phyloP scores from a whole-genome alignment of 371 early-diverging fungal genomes.

The Mortierella sp. region DNA sequence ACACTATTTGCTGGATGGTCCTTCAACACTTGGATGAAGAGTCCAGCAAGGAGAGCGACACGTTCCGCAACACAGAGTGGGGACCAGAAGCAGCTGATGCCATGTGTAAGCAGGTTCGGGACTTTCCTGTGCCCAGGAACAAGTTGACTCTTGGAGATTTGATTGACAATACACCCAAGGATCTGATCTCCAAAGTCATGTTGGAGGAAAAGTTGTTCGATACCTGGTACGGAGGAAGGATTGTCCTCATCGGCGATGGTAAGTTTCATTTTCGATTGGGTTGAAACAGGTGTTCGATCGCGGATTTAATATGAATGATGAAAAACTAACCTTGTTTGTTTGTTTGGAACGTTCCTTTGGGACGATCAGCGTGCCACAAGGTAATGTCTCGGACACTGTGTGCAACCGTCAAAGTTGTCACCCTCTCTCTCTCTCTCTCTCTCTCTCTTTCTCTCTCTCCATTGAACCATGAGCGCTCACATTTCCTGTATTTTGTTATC shows the following conservation, averaged over 20 bases:
- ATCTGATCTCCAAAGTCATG: too few relatives aligned
- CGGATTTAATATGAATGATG: too few relatives aligned
- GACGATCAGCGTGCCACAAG: slow-evolving; percentile 7
- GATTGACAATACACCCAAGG: too few relatives aligned
- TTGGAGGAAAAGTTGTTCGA: too few relatives aligned
- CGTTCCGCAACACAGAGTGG: slow-evolving; percentile 21
- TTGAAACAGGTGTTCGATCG: too few relatives aligned
- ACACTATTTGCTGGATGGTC: slow-evolving; percentile 27
- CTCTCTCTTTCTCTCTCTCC: too few relatives aligned
- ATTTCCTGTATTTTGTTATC: too few relatives aligned
- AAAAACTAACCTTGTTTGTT: too few relatives aligned
- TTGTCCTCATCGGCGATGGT: too few relatives aligned
- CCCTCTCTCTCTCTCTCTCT: neutral
- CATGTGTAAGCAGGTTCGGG: slow-evolving; percentile 11
- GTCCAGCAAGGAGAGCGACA: neutral
- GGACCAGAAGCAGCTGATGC: slow-evolving; percentile 11
- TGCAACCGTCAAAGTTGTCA: neutral
- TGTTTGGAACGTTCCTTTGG: neutral
- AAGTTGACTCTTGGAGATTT: neutral
- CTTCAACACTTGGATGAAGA: slow-evolving; percentile 1
- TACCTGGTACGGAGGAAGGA: too few relatives aligned
- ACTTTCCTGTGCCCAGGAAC: slow-evolving; percentile 13
- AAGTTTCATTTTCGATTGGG: too few relatives aligned
- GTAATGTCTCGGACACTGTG: neutral
- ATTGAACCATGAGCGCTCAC: too few relatives aligned